Evolutionary conservation across 768 basidiomycete genomes (phyloP).

Genomic region (Pholiota molesta): DNA sequence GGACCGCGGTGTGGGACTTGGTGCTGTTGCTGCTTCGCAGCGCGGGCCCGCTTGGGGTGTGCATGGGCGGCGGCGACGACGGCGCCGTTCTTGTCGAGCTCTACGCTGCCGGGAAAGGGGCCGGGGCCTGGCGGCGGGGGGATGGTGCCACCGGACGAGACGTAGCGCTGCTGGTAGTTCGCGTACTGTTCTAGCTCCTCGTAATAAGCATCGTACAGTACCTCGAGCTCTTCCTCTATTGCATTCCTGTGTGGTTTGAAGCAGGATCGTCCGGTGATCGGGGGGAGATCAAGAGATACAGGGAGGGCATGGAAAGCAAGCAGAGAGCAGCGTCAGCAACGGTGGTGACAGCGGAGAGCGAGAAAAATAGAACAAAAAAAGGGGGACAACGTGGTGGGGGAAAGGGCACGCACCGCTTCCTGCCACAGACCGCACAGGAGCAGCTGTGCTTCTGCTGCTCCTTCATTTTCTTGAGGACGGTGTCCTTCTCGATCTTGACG

Average conservation of each 20-base stretch:
- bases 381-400: slow-evolving; percentile 24
- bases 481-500: slow-evolving; percentile 98
- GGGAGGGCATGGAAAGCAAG: slow-evolving; percentile 20
- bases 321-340: slow-evolving; percentile 22
- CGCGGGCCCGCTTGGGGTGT: slow-evolving; percentile 23
- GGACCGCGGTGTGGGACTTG: slow-evolving; percentile 21
- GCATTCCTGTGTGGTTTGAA: slow-evolving; percentile 65
- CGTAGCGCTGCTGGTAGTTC: slow-evolving; percentile 95
- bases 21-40: slow-evolving; percentile 24
- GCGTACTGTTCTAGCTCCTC: slow-evolving; percentile 99
- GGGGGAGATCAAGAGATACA: slow-evolving; percentile 34
- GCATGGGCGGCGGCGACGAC: slow-evolving; percentile 32
- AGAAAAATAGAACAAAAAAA: slow-evolving; percentile 25
- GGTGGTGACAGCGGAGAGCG: slow-evolving; percentile 14
- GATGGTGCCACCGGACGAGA: slow-evolving; percentile 85
- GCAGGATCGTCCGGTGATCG: slow-evolving; percentile 30
- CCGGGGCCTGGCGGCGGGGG: slow-evolving; percentile 95
- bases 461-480: slow-evolving; percentile 98
- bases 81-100: slow-evolving; percentile 88
- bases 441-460: slow-evolving; percentile 98
- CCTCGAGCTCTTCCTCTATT: slow-evolving; percentile 99
- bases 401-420: slow-evolving; percentile 70
- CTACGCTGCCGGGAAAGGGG: slow-evolving; percentile 97
- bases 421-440: slow-evolving; percentile 92
- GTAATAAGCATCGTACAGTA: slow-evolving; percentile 99